Conservation (phyloP, 2,329 filamentous ascomycete genomes). For the Tympanopsis confertula region DNA sequence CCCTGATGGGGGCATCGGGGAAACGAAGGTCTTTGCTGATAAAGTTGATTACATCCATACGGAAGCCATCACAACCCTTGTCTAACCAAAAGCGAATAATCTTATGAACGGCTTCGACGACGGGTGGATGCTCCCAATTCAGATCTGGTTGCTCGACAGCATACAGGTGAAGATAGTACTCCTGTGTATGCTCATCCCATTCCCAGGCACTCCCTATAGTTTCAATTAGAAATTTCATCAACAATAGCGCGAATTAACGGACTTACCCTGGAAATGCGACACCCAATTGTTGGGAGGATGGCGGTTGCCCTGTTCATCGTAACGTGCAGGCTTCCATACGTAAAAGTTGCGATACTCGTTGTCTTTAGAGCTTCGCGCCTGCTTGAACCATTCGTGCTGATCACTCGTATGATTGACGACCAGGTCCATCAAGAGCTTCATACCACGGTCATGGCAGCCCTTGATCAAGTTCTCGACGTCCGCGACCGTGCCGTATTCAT, state of each 20-base stretch:
- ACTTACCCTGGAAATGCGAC: constrained; percentile 22
- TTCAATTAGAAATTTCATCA: constrained; percentile 1
- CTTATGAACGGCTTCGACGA: constrained; percentile 56
- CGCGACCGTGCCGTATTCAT: constrained; percentile 52
- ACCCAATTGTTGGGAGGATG: constrained; percentile 48
- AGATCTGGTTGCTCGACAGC: constrained; percentile 62
- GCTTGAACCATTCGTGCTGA: constrained; percentile 45
- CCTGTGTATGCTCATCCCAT: constrained; percentile 34
- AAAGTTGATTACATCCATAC: constrained; percentile 59
- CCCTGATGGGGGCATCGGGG: constrained; percentile 35
- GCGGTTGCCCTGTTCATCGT: constrained; percentile 37
- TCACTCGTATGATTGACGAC: constrained; percentile 60
- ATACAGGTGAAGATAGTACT: constrained; percentile 52
- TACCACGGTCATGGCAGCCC: constrained; percentile 43
- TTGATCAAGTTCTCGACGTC: constrained; percentile 55
- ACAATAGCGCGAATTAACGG: background rate
- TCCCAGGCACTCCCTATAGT: constrained; percentile 34
- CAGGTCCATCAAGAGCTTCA: constrained; percentile 61
- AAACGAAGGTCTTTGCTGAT: constrained; percentile 49
- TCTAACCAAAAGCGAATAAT: constrained; percentile 67
- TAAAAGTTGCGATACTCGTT: constrained; percentile 50
- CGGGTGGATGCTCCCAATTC: constrained; percentile 62
- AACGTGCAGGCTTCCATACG: constrained; percentile 49
- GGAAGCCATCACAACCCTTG: constrained; percentile 52
- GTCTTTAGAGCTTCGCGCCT: constrained; percentile 34